These are phyloP conservation scores for Pyrenophora graminea DNA, from an alignment of 2,329 filamentous ascomycete species.

Conservation along the genomic window DNA sequence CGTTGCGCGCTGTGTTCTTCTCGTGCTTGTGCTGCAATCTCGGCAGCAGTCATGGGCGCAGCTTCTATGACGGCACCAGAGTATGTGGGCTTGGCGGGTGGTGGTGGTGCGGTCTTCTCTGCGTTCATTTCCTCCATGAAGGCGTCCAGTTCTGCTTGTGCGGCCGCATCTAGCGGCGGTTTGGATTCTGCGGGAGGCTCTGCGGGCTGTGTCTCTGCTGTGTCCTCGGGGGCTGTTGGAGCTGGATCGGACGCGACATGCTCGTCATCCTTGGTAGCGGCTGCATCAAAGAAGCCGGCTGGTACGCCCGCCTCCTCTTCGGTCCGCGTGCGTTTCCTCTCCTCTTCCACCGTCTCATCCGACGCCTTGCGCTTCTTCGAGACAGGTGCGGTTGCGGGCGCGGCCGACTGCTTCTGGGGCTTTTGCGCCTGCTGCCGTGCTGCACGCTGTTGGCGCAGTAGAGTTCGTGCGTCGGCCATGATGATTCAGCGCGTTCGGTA, in stretches of 20 bases:
- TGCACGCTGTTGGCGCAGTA: conserved; percentile 47
- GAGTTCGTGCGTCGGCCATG: conserved; percentile 47
- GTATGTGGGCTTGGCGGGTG: conserved; percentile 61
- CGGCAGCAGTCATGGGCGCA: conserved; percentile 53
- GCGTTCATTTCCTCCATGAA: conserved; percentile 63
- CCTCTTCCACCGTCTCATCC: conserved; percentile 36
- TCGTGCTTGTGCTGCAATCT: conserved; percentile 52
- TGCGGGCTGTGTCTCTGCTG: conserved; percentile 8
- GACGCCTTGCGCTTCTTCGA: conserved; percentile 45
- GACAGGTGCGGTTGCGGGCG: conserved; percentile 33
- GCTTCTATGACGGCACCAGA: conserved; percentile 51
- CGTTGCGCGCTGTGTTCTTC: conserved; percentile 52
- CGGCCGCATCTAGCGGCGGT: conserved; percentile 22
- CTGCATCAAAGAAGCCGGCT: conserved; percentile 43
- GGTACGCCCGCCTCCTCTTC: conserved; percentile 40
- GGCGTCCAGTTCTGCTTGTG: conserved; percentile 61
- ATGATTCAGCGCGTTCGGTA: background rate
- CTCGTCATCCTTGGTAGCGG: conserved; percentile 18
- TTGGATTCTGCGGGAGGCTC: conserved; percentile 11
- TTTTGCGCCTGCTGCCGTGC: conserved; percentile 41
- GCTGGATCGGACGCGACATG: background rate
- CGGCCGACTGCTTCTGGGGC: conserved; percentile 35
- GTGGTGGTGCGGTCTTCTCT: conserved; percentile 77
- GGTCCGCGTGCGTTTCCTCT: conserved; percentile 41
- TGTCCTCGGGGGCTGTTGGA: conserved; percentile 1